Conservation (phyloP, 345 rosid genomes). For the Populus davidiana region DNA sequence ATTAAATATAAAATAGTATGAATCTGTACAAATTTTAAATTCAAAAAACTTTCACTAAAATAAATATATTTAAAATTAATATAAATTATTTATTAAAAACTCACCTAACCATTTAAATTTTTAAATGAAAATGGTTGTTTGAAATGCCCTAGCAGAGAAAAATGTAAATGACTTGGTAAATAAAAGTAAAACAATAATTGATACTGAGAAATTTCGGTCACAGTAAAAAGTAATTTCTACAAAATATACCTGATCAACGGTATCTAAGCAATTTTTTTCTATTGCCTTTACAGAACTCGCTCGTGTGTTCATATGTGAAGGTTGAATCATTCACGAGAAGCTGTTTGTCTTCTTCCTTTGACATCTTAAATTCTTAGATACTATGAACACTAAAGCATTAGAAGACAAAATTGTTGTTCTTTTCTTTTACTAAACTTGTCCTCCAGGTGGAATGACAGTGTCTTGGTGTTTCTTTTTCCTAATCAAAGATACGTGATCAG, state of each 20-base stretch:
- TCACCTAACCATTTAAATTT: too few relatives aligned
- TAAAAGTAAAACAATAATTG: neutral
- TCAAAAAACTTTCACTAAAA: too few relatives aligned
- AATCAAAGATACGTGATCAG: neutral
- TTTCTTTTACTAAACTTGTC: slow-evolving; percentile 9
- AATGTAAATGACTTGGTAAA: slow-evolving; percentile 8
- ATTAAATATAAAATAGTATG: too few relatives aligned
- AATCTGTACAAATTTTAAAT: too few relatives aligned
- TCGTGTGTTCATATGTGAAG: neutral
- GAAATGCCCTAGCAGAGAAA: neutral
- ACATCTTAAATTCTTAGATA: neutral
- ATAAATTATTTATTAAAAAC: too few relatives aligned
- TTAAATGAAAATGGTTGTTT: too few relatives aligned
- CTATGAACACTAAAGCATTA: neutral
- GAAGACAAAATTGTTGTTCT: slow-evolving; percentile 10
- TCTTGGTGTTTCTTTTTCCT: neutral
- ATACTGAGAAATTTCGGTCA: too few relatives aligned
- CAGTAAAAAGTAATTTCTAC: too few relatives aligned
- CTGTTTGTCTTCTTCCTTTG: slow-evolving; percentile 12
- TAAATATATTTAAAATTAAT: too few relatives aligned
- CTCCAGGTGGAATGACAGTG: neutral
- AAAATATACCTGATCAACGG: too few relatives aligned
- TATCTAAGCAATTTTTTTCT: too few relatives aligned
- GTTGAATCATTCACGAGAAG: slow-evolving; percentile 11
- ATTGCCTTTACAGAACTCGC: too few relatives aligned